A percentile compares a stretch with the other conserved stretches of the same genome.
phyloP scores from a whole-genome alignment of 768 basidiomycete genomes.

The Floccularia luteovirens region DNA sequence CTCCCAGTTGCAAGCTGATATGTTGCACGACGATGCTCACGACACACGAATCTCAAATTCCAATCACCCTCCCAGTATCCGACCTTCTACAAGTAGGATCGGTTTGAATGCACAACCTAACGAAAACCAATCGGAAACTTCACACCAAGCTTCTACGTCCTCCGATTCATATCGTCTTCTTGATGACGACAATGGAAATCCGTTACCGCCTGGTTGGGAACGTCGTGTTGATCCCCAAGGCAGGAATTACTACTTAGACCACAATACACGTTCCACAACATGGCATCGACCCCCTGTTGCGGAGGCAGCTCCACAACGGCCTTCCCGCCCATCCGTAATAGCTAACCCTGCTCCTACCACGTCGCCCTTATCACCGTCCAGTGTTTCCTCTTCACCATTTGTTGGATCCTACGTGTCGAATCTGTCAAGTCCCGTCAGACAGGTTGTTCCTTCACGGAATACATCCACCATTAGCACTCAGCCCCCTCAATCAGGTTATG shows the following conservation, averaged over 20 bases:
- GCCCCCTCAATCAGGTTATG: slow-evolving; percentile 36
- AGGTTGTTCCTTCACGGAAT: slow-evolving; percentile 1
- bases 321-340: slow-evolving; percentile 18
- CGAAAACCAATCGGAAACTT: slow-evolving; percentile 11
- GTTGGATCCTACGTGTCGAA: neutral
- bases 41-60: slow-evolving; percentile 4
- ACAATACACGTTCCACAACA: slow-evolving; percentile 71
- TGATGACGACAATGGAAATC: slow-evolving; percentile 53
- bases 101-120: slow-evolving; percentile 13
- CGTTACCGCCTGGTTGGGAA: slow-evolving; percentile 80
- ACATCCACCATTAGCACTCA: too few relatives aligned
- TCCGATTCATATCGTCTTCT: slow-evolving; percentile 19
- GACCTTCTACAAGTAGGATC: slow-evolving; percentile 18
- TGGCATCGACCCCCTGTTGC: slow-evolving; percentile 58
- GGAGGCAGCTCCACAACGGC: too few relatives aligned
- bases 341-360: slow-evolving; percentile 14
- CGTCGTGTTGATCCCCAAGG: slow-evolving; percentile 66
- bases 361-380: slow-evolving; percentile 15
- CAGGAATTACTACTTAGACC: slow-evolving; percentile 83
- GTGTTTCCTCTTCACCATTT: slow-evolving; percentile 7
- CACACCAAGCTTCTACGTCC: slow-evolving; percentile 10
- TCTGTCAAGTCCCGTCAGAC: neutral
- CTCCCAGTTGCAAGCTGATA: slow-evolving; percentile 6
- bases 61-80: slow-evolving; percentile 12
- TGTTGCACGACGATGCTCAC: neutral